Percentiles rank a stretch among this genome's conserved stretches.
These are phyloP conservation scores for Senna tora DNA, from an alignment of 306 rosid genomes.

Conservation along the genomic window DNA sequence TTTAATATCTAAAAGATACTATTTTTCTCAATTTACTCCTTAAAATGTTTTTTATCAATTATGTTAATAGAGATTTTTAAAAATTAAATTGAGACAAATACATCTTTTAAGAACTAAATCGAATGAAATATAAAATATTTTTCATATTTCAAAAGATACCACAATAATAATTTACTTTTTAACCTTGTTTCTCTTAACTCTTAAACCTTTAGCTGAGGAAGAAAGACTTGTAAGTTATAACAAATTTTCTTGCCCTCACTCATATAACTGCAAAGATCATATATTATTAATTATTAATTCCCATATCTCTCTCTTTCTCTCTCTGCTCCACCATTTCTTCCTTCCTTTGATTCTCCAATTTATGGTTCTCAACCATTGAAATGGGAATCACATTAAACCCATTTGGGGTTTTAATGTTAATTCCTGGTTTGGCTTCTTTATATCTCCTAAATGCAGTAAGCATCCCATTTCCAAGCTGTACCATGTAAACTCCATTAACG, in stretches of 20 bases:
- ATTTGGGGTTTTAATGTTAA: slow-evolving; percentile 17
- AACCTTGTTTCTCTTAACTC: background rate
- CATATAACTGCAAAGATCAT: slow-evolving; percentile 13
- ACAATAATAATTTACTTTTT: too few relatives aligned
- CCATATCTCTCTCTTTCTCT: background rate
- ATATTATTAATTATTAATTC: background rate
- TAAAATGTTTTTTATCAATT: too few relatives aligned
- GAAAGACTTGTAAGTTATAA: background rate
- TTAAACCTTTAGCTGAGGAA: background rate
- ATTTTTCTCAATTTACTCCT: too few relatives aligned
- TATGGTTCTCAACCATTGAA: background rate
- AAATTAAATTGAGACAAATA: too few relatives aligned
- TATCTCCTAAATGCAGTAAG: slow-evolving; percentile 47
- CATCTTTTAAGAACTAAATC: too few relatives aligned
- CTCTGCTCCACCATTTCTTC: background rate
- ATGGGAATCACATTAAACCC: background rate
- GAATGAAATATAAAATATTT: too few relatives aligned
- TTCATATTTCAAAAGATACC: too few relatives aligned
- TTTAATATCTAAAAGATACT: too few relatives aligned
- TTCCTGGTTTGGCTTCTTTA: slow-evolving; percentile 40
- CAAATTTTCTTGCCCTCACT: background rate
- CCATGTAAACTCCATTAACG: slow-evolving; percentile 8
- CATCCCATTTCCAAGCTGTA: slow-evolving; percentile 25
- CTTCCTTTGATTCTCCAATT: background rate
- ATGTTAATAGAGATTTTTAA: too few relatives aligned